Percentiles rank a stretch among this genome's conserved stretches.
phyloP scores from a whole-genome alignment of 345 rosid species.

The Eutrema yunnanense region DNA sequence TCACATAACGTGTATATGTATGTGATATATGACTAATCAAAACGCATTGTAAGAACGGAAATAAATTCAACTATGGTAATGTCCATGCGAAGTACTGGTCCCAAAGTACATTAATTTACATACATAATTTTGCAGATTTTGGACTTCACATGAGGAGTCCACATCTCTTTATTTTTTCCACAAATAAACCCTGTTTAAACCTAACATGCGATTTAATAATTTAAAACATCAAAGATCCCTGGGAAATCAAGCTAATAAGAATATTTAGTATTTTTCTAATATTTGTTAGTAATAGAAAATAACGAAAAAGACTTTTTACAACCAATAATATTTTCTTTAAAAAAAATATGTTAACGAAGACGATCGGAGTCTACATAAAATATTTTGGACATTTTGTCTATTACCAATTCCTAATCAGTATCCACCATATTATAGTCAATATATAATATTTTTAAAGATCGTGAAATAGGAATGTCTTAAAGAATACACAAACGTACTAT shows the following conservation, averaged over 20 bases:
- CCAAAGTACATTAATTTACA: slow-evolving; percentile 24
- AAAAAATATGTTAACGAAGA: not conserved
- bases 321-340: not conserved
- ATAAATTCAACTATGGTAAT: slow-evolving; percentile 24
- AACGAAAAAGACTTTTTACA: not conserved
- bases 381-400: not conserved
- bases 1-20: slow-evolving; percentile 7
- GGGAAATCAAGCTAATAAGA: not conserved
- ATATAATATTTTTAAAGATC: not conserved
- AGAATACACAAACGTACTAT: not conserved
- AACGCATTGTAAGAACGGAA: slow-evolving; percentile 16
- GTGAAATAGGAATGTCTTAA: not conserved
- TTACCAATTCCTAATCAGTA: not conserved
- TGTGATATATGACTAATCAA: slow-evolving; percentile 15
- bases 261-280: not conserved
- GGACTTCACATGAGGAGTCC: slow-evolving; percentile 34
- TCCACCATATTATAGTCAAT: not conserved
- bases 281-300: not conserved
- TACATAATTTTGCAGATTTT: slow-evolving; percentile 23
- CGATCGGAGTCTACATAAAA: not conserved
- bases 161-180: slow-evolving; percentile 22
- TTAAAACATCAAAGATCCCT: not conserved
- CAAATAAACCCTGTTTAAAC: not conserved
- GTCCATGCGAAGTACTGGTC: slow-evolving; percentile 30
- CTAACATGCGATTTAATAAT: not conserved